phyloP scores from a whole-genome alignment of 495 filamentous ascomycete genomes.

The Podospora didyma region DNA sequence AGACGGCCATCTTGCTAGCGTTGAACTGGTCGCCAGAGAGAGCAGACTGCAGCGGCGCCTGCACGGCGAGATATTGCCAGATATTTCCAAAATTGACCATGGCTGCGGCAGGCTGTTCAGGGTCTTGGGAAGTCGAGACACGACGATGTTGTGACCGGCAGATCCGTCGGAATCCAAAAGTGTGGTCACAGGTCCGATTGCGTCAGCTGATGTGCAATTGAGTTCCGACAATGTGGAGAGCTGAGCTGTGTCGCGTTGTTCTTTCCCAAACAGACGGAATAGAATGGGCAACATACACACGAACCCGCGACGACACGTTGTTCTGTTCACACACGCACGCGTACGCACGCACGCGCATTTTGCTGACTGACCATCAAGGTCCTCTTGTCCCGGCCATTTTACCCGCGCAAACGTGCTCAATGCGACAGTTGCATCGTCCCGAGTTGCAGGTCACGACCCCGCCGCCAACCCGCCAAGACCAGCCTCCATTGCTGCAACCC shows the following conservation, averaged over 20 bases:
- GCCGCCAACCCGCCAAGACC: conserved; percentile 1
- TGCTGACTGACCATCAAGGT: not conserved
- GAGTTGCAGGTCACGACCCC: not conserved
- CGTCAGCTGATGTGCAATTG: not conserved
- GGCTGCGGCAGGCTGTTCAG: not conserved
- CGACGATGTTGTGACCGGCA: no score
- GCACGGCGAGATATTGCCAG: conserved; percentile 25
- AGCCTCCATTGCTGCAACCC: not conserved
- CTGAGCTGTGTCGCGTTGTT: no score
- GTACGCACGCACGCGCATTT: no score
- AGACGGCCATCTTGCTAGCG: conserved; percentile 25
- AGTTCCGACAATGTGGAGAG: not conserved
- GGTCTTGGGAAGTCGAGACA: not conserved
- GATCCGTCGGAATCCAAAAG: not conserved
- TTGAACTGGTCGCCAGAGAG: conserved; percentile 20
- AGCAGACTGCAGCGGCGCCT: conserved; percentile 19
- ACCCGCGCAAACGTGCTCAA: conserved; percentile 35
- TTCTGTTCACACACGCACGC: no score
- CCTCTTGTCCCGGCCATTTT: not conserved
- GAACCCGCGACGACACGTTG: no score
- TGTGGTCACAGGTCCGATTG: not conserved
- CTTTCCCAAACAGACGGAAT: no score
- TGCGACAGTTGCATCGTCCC: not conserved
- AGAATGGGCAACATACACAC: no score
- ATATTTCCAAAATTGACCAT: conserved; percentile 31